phyloP scores from a whole-genome alignment of 1,284 basidiomycete genomes.

The Cerioporus squamosus region DNA sequence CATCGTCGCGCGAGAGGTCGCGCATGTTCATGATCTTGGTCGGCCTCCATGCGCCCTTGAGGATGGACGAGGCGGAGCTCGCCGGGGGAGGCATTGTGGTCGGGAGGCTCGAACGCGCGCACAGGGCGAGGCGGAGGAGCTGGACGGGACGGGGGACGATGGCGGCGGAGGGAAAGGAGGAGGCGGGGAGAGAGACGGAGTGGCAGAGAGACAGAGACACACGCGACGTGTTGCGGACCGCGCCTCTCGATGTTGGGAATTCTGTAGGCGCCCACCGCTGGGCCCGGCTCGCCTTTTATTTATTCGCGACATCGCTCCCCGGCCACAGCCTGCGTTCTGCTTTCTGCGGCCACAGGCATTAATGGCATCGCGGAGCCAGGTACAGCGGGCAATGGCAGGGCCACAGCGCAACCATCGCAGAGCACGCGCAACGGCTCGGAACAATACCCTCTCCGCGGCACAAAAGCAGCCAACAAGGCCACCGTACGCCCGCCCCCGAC shows the following conservation, averaged over 20 bases:
- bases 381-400: background rate
- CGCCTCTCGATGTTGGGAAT: conserved; percentile 1
- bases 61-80: conserved; percentile 24
- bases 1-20: conserved; percentile 85
- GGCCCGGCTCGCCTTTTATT: background rate
- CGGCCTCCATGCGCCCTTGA: conserved; percentile 60
- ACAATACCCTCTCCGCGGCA: background rate
- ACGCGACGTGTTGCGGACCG: conserved; percentile 22
- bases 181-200: conserved; percentile 3
- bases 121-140: conserved; percentile 1
- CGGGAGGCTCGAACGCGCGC: conserved; percentile 6
- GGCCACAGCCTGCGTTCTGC: background rate
- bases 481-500: too few relatives aligned
- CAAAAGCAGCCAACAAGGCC: background rate
- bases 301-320: too few relatives aligned
- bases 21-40: conserved; percentile 87
- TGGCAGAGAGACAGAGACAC: conserved; percentile 11
- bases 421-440: too few relatives aligned
- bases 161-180: conserved; percentile 1
- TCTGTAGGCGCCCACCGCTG: background rate
- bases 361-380: too few relatives aligned
- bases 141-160: conserved; percentile 8
- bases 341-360: too few relatives aligned
- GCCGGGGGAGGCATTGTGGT: conserved; percentile 26
- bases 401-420: background rate